Base-by-base conservation (phyloP, 352 stramenopile genomes). In the Phytophthora rubi region DNA sequence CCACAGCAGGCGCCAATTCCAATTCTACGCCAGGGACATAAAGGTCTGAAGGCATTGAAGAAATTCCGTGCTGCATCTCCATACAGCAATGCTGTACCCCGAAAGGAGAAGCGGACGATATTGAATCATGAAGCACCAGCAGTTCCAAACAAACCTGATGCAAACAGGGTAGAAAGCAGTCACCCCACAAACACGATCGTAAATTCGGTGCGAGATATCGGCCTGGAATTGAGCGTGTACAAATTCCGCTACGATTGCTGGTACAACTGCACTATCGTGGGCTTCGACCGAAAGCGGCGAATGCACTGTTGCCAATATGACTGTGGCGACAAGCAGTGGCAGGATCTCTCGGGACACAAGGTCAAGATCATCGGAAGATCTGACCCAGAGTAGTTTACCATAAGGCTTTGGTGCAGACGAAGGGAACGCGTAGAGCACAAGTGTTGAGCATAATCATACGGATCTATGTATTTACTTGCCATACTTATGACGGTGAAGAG, bases 401-500 rank as follows among this genome's bases (percentile, higher is more conserved):
- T 37, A 37, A 35, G 7, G 44, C 33, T 18, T 65, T 47, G 35
- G 13, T 28, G 55, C n/a, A 57, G 35, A 65, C 6, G 42, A 57
- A 62, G 35, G 23, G 23, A 26, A 3, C 39, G 23, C 51, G 49
- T 21, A 44, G 13, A 55, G 21, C 45, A 55, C 12, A n/a, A 44
- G 30, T 51, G 47, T 63, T 59, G 45, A 62, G 65, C 44, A 64
- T 62, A 62, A 76, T 65, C 48, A 68, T 61, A 70, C 59, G 48
- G 55, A 66, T 63, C 61, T 59, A 73, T 82, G 63, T 77, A 79
- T 84, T 87, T 91, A 93, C 70, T 93, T 92, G 67, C 86, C 86
- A 81, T 95, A 95, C 69, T 95, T 95, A 81, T 90, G 88, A 78
- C 88, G 88, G 45, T 93, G 81, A 52, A 95, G 81, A 32, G 88